phyloP scores from a whole-genome alignment of 1,284 basidiomycete species.

The Melampsora americana region DNA sequence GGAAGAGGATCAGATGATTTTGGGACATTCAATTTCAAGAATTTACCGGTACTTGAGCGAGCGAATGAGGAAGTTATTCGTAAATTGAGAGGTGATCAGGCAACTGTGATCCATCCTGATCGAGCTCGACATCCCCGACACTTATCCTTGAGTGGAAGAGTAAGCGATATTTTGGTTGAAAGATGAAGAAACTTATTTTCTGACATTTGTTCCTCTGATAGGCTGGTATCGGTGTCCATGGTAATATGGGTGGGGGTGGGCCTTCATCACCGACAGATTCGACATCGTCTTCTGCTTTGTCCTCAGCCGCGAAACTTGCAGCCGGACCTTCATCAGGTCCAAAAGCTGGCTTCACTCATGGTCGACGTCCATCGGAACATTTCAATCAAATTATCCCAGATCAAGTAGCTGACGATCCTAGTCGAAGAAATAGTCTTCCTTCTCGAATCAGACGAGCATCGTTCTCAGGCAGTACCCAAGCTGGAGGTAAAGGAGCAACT shows the following conservation, averaged over 20 bases:
- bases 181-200: not conserved
- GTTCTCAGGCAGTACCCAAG: slow-evolving; percentile 37
- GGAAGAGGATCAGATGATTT: slow-evolving; percentile 72
- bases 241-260: not conserved
- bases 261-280: slow-evolving; percentile 36
- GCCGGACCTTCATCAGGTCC: not conserved
- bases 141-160: slow-evolving; percentile 31
- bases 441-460: slow-evolving; percentile 48
- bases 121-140: slow-evolving; percentile 27
- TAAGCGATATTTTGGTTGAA: not conserved
- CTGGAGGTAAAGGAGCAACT: slow-evolving; percentile 34
- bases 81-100: slow-evolving; percentile 65
- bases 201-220: not conserved
- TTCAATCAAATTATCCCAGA: slow-evolving; percentile 11
- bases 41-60: slow-evolving; percentile 91
- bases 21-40: slow-evolving; percentile 98
- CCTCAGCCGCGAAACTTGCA: not conserved
- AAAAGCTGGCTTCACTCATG: not conserved
- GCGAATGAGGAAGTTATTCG: slow-evolving; percentile 98
- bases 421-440: slow-evolving; percentile 48
- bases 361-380: slow-evolving; percentile 32
- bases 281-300: slow-evolving; percentile 19
- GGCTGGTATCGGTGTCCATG: not conserved
- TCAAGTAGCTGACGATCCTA: slow-evolving; percentile 33
- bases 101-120: slow-evolving; percentile 33